These are phyloP conservation scores for Calonectria pteridis DNA, from an alignment of 2,329 filamentous ascomycete species.

Conservation along the genomic window DNA sequence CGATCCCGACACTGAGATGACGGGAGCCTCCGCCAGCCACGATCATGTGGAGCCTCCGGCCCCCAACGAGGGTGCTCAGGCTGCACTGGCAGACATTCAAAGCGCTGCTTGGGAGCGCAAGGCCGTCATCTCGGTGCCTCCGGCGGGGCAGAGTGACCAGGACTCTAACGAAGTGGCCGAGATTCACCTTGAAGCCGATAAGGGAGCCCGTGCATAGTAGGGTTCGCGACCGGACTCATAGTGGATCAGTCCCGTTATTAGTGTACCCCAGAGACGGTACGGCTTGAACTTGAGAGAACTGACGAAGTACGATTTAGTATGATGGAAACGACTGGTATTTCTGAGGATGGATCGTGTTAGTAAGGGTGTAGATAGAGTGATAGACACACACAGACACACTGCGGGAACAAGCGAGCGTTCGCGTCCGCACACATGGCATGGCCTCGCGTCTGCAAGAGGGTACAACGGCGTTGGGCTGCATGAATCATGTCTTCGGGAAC, in stretches of 20 bases:
- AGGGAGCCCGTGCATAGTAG: constrained; percentile 42
- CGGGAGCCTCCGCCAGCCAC: constrained; percentile 30
- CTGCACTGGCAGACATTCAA: constrained; percentile 46
- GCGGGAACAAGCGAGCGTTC: constrained; percentile 3
- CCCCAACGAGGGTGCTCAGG: constrained; percentile 27
- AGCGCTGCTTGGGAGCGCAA: constrained; percentile 51
- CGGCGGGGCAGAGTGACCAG: constrained; percentile 50
- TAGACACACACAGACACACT: constrained; percentile 31
- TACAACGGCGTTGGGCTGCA: constrained; percentile 28
- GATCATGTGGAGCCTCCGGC: constrained; percentile 31
- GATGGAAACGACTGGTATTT: constrained; percentile 8
- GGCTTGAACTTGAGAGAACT: constrained; percentile 7
- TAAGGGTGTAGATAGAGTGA: constrained; percentile 37
- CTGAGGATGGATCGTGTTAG: constrained; percentile 24
- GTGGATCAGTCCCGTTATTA: constrained; percentile 25
- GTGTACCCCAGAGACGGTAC: not conserved
- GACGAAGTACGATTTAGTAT: constrained; percentile 11
- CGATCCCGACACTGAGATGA: constrained; percentile 50
- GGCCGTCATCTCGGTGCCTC: constrained; percentile 55
- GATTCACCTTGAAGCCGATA: constrained; percentile 61
- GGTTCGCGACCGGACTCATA: constrained; percentile 21
- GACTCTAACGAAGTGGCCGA: constrained; percentile 62
- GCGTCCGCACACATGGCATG: constrained; percentile 22
- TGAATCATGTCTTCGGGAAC: constrained; percentile 24
- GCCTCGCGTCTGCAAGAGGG: constrained; percentile 18